These are phyloP conservation scores for Aspergillus proliferans DNA, from an alignment of 2,329 filamentous ascomycete species.

Conservation along the genomic window DNA sequence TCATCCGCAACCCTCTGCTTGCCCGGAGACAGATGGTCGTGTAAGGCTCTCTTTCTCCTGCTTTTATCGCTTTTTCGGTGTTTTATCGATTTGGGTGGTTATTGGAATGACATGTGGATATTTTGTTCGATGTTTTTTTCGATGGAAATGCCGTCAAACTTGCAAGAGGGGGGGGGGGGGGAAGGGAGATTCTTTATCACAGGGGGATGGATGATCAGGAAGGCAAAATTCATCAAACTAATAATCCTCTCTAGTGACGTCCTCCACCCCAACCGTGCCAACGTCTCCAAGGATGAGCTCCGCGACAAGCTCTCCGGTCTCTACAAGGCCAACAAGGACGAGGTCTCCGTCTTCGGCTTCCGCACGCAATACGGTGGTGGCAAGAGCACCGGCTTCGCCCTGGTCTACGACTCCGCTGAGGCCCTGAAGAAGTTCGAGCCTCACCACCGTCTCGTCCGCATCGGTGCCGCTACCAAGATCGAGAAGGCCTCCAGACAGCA, in stretches of 20 bases:
- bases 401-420: slow-evolving; percentile 97
- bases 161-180: not conserved
- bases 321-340: slow-evolving; percentile 98
- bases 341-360: slow-evolving; percentile 97
- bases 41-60: slow-evolving; percentile 55
- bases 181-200: not conserved
- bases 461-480: slow-evolving; percentile 86
- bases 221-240: not conserved
- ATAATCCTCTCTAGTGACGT: slow-evolving; percentile 66
- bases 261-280: slow-evolving; percentile 96
- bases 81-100: not conserved
- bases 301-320: slow-evolving; percentile 86
- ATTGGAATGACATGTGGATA: not conserved
- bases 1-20: slow-evolving; percentile 99
- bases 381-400: slow-evolving; percentile 98
- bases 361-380: slow-evolving; percentile 98
- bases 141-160: not conserved
- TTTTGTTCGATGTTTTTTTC: not conserved
- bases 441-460: slow-evolving; percentile 90
- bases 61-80: not conserved
- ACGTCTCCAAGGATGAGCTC: slow-evolving; percentile 99
- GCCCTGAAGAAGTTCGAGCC: slow-evolving; percentile 99
- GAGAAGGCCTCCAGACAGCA: slow-evolving; percentile 98
- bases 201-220: not conserved
- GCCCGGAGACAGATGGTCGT: slow-evolving; percentile 99